phyloP scores from a whole-genome alignment of 192 early-diverging fungal genomes.

The Backusella morwellensis region DNA sequence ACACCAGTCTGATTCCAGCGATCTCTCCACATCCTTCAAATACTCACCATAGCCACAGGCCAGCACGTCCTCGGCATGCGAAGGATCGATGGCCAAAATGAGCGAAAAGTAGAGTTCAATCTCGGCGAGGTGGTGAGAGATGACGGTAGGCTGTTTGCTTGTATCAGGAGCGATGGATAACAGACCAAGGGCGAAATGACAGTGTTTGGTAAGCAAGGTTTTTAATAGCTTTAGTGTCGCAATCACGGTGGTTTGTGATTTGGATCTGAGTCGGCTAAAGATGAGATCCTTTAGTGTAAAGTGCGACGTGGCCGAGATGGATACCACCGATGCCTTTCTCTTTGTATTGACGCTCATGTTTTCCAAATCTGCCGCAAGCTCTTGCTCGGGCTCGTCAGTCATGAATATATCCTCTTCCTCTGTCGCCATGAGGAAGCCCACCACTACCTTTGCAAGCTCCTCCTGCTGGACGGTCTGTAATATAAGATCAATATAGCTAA shows the following conservation, averaged over 20 bases:
- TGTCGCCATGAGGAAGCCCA: slow-evolving; percentile 76
- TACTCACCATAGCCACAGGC: slow-evolving; percentile 56
- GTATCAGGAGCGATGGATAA: slow-evolving; percentile 67
- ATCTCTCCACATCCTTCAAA: slow-evolving; percentile 49
- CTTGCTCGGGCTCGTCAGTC: not conserved
- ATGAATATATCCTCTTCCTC: slow-evolving; percentile 37
- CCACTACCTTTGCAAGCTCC: slow-evolving; percentile 67
- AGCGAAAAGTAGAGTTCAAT: slow-evolving; percentile 58
- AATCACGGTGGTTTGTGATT: slow-evolving; percentile 83
- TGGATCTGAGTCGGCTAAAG: slow-evolving; percentile 83
- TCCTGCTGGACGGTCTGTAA: slow-evolving; percentile 73
- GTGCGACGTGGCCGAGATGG: slow-evolving; percentile 38
- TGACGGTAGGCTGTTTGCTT: slow-evolving; percentile 30
- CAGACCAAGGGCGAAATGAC: slow-evolving; percentile 70
- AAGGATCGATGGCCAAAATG: slow-evolving; percentile 51
- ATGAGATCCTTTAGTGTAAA: slow-evolving; percentile 83
- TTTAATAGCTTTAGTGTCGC: slow-evolving; percentile 79
- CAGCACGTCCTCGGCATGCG: slow-evolving; percentile 49
- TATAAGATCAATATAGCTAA: slow-evolving; percentile 88
- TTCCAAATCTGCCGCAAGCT: not conserved
- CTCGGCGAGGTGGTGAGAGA: slow-evolving; percentile 56
- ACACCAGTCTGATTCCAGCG: slow-evolving; percentile 48
- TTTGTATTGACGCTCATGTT: slow-evolving; percentile 4
- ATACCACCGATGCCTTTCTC: not conserved
- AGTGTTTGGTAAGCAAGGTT: slow-evolving; percentile 73